Conservation (phyloP, 2,329 filamentous ascomycete genomes). For the Colletotrichum paranaense region DNA sequence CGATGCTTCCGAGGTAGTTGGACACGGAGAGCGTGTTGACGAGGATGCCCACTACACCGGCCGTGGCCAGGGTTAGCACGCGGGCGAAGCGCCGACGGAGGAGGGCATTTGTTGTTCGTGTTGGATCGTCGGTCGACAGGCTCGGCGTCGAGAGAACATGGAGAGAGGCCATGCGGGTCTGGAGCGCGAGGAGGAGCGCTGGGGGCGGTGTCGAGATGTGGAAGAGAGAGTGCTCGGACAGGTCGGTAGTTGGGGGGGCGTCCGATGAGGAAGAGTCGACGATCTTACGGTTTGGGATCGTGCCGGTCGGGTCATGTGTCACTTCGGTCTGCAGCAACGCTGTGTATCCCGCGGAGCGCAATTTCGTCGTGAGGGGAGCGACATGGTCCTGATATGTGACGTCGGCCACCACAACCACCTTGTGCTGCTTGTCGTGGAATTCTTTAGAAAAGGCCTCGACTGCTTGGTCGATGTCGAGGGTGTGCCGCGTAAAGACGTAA, state of each 20-base stretch:
- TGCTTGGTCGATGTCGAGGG: slow-evolving; percentile 69
- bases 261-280: slow-evolving; percentile 38
- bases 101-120: slow-evolving; percentile 59
- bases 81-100: slow-evolving; percentile 91
- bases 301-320: slow-evolving; percentile 80
- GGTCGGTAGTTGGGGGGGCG: slow-evolving; percentile 46
- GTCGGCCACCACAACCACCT: slow-evolving; percentile 87
- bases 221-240: slow-evolving; percentile 81
- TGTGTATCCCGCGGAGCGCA: slow-evolving; percentile 75
- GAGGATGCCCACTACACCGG: slow-evolving; percentile 89
- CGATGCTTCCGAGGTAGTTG: slow-evolving; percentile 87
- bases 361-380: slow-evolving; percentile 60
- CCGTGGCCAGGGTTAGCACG: slow-evolving; percentile 82
- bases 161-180: slow-evolving; percentile 82
- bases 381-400: slow-evolving; percentile 87
- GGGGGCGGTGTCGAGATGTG: slow-evolving; percentile 85
- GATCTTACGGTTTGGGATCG: slow-evolving; percentile 85
- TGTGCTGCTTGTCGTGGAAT: slow-evolving; percentile 72
- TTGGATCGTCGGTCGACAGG: slow-evolving; percentile 59
- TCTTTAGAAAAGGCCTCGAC: slow-evolving; percentile 72
- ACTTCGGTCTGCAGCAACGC: slow-evolving; percentile 77
- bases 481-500: slow-evolving; percentile 85
- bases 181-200: slow-evolving; percentile 86
- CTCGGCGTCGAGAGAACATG: slow-evolving; percentile 79
- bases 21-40: slow-evolving; percentile 95